Evolutionary conservation across 345 rosid genomes (phyloP).

Genomic region (Toxicodendron radicans): DNA sequence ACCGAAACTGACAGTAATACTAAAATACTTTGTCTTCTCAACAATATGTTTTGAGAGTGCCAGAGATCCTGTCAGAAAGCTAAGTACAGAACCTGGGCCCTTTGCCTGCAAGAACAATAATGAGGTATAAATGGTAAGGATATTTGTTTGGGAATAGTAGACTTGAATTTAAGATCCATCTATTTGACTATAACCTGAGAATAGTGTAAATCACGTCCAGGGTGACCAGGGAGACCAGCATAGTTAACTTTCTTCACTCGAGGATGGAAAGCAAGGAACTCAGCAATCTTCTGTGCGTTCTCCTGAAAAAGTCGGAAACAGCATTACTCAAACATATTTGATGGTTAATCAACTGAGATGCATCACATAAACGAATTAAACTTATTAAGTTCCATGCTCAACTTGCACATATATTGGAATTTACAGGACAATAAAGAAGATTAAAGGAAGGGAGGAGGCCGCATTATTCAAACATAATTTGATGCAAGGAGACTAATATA

Average conservation of each 20-base stretch:
- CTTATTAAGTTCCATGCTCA: not conserved
- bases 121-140: not conserved
- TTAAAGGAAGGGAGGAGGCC: too few species aligned
- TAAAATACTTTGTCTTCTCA: slow-evolving; percentile 83
- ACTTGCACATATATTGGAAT: not conserved
- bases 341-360: too few species aligned
- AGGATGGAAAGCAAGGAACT: slow-evolving; percentile 79
- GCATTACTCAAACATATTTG: not conserved
- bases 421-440: not conserved
- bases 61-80: slow-evolving; percentile 87
- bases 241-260: slow-evolving; percentile 80
- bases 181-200: slow-evolving; percentile 58
- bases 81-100: slow-evolving; percentile 94
- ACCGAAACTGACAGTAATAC: slow-evolving; percentile 97
- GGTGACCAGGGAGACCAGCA: slow-evolving; percentile 87
- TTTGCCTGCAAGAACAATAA: slow-evolving; percentile 56
- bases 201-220: slow-evolving; percentile 80
- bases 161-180: not conserved
- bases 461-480: too few species aligned
- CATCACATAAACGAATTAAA: not conserved
- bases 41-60: slow-evolving; percentile 86
- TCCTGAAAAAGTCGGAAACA: slow-evolving; percentile 45
- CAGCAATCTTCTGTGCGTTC: slow-evolving; percentile 84
- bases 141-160: not conserved
- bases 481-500: too few species aligned